A percentile compares a stretch with the other conserved stretches of the same genome.
phyloP scores from a whole-genome alignment of 768 basidiomycete genomes.

The Lactifluus piperatus region DNA sequence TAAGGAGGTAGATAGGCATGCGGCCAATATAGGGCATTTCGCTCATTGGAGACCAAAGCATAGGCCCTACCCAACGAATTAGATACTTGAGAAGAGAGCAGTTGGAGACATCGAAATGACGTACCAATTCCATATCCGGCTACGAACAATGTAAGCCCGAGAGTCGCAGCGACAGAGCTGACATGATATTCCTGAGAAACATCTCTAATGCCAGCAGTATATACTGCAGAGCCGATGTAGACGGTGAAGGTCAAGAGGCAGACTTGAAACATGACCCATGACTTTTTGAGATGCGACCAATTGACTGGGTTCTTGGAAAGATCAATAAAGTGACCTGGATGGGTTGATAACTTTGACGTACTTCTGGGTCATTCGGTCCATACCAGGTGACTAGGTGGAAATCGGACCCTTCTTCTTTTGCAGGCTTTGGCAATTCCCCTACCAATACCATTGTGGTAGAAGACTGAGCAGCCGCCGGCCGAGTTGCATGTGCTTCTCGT shows the following conservation, averaged over 20 bases:
- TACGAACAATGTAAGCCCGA: slow-evolving; percentile 27
- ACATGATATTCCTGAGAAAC: slow-evolving; percentile 25
- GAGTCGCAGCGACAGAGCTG: slow-evolving; percentile 24
- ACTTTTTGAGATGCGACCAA: slow-evolving; percentile 27
- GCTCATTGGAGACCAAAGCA: slow-evolving; percentile 27
- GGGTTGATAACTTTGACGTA: slow-evolving; percentile 5
- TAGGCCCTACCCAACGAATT: slow-evolving; percentile 18
- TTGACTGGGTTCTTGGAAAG: slow-evolving; percentile 17
- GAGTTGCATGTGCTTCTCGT: neutral
- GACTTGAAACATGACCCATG: slow-evolving; percentile 27
- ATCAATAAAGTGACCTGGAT: no score
- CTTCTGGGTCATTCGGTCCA: slow-evolving; percentile 19
- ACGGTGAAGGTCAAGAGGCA: slow-evolving; percentile 29
- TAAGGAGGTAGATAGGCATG: slow-evolving; percentile 28
- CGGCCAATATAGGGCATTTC: slow-evolving; percentile 30
- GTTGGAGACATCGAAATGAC: neutral
- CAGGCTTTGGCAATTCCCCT: neutral
- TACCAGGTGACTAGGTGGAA: slow-evolving; percentile 23
- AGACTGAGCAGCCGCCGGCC: neutral
- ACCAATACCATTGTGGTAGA: neutral
- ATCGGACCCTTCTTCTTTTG: slow-evolving; percentile 12
- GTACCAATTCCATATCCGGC: slow-evolving; percentile 21
- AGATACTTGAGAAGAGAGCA: slow-evolving; percentile 3
- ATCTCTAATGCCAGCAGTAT: slow-evolving; percentile 25
- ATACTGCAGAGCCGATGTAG: slow-evolving; percentile 30